These are phyloP conservation scores for Trichophyton benhamiae DNA, from an alignment of 2,329 filamentous ascomycete genomes.

Conservation along the genomic window DNA sequence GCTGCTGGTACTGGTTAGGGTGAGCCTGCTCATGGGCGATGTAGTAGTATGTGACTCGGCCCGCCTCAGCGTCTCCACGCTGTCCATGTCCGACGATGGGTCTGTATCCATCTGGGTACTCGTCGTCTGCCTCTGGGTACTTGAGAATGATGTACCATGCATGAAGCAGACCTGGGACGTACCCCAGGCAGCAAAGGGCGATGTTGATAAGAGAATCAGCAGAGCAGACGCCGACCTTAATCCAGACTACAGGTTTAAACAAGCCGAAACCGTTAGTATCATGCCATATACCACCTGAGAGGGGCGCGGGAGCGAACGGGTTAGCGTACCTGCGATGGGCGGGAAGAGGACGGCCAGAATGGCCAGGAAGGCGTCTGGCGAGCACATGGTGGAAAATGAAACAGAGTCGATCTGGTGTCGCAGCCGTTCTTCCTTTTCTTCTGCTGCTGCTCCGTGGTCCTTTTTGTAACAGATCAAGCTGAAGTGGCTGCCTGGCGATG, in stretches of 20 bases:
- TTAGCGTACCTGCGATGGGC: slow-evolving; percentile 41
- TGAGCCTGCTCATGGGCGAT: slow-evolving; percentile 42
- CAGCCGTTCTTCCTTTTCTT: not conserved
- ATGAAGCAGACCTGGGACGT: slow-evolving; percentile 78
- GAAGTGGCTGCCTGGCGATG: slow-evolving; percentile 2
- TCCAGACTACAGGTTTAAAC: slow-evolving; percentile 58
- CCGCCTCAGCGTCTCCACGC: slow-evolving; percentile 27
- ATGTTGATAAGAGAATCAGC: slow-evolving; percentile 93
- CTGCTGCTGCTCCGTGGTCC: not conserved
- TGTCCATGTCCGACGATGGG: slow-evolving; percentile 43
- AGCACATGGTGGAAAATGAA: slow-evolving; percentile 36
- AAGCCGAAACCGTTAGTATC: not conserved
- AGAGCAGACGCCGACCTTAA: slow-evolving; percentile 86
- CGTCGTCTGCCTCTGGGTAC: slow-evolving; percentile 62
- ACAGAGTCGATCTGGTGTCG: not conserved
- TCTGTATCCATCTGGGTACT: slow-evolving; percentile 49
- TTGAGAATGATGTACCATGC: slow-evolving; percentile 96
- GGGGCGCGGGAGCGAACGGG: not conserved
- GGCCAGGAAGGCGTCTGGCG: slow-evolving; percentile 49
- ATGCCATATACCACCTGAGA: not conserved
- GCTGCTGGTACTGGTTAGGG: slow-evolving; percentile 14
- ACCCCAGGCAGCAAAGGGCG: slow-evolving; percentile 68
- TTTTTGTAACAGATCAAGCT: not conserved
- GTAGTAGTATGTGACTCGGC: slow-evolving; percentile 62
- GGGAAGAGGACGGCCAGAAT: slow-evolving; percentile 51